A percentile compares a stretch with the other conserved stretches of the same genome.
Conservation (phyloP, 306 rosid genomes). For the Lathyrus aphaca region DNA sequence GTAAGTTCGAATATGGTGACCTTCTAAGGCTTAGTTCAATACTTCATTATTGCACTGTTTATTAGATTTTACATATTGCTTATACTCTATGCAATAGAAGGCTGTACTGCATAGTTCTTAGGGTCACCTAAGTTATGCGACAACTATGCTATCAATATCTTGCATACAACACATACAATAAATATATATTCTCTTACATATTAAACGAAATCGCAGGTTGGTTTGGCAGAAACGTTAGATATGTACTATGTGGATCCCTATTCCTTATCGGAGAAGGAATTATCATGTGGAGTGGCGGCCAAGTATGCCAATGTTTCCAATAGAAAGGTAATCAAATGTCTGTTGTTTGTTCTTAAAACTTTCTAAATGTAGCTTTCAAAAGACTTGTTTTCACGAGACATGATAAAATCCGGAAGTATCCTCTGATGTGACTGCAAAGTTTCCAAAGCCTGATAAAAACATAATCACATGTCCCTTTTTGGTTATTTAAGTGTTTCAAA, state of each 20-base stretch:
- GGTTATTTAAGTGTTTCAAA: background rate
- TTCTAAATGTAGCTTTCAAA: constrained; percentile 16
- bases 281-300: constrained; percentile 59
- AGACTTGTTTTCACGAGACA: constrained; percentile 18
- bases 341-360: background rate
- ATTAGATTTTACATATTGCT: constrained; percentile 25
- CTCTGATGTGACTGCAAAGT: constrained; percentile 50
- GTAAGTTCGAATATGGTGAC: constrained; percentile 13
- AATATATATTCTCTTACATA: constrained; percentile 18
- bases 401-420: constrained; percentile 32
- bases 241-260: constrained; percentile 80
- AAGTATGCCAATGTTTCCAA: constrained; percentile 54
- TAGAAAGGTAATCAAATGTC: constrained; percentile 58
- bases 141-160: constrained; percentile 24
- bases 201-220: constrained; percentile 62
- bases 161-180: constrained; percentile 15
- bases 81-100: constrained; percentile 6
- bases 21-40: background rate
- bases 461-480: constrained; percentile 33
- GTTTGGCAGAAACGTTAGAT: constrained; percentile 74
- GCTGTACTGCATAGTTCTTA: constrained; percentile 9
- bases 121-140: constrained; percentile 19
- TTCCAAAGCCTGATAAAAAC: constrained; percentile 57
- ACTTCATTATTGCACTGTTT: background rate
- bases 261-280: constrained; percentile 64